A percentile compares a stretch with the other conserved stretches of the same genome.
Conservation (phyloP, 1,284 basidiomycete genomes). For the Rhizoctonia solani region DNA sequence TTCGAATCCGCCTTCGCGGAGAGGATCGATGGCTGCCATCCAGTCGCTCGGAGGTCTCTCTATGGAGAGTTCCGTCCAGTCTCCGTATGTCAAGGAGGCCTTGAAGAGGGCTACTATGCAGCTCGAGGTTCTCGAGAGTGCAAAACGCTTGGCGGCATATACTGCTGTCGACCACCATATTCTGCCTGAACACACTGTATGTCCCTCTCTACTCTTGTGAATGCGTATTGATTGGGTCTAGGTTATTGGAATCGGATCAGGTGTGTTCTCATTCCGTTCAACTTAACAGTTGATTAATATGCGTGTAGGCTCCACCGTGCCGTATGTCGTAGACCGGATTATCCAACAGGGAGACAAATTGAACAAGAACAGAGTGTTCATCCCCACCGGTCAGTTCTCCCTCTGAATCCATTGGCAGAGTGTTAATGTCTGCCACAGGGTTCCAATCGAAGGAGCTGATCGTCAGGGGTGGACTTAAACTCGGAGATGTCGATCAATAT, state of each 20-base stretch:
- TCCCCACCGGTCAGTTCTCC: conserved; percentile 73
- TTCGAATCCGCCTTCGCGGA: conserved; percentile 25
- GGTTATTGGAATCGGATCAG: conserved; percentile 91
- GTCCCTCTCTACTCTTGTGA: conserved; percentile 42
- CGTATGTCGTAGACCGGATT: conserved; percentile 96
- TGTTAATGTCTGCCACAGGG: conserved; percentile 51
- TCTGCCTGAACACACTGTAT: conserved; percentile 77
- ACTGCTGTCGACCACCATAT: conserved; percentile 94
- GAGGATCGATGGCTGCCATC: conserved; percentile 3
- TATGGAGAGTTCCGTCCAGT: neutral
- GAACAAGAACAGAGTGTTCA: conserved; percentile 83
- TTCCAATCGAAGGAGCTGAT: conserved; percentile 98
- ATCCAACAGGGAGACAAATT: conserved; percentile 77
- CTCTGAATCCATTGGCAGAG: neutral
- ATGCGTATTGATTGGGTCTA: conserved; percentile 43
- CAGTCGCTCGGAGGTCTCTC: too few species aligned
- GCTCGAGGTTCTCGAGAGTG: conserved; percentile 58
- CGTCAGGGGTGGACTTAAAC: conserved; percentile 73
- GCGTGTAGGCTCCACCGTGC: conserved; percentile 84
- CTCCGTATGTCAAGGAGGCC: conserved; percentile 29
- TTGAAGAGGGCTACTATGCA: conserved; percentile 27
- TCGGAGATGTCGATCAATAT: conserved; percentile 94
- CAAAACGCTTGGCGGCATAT: conserved; percentile 91
- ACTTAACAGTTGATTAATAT: neutral
- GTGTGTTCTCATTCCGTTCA: conserved; percentile 46